Evolutionary conservation across 2,329 filamentous ascomycete genomes (phyloP).

Genomic region (Neofusicoccum ribis): DNA sequence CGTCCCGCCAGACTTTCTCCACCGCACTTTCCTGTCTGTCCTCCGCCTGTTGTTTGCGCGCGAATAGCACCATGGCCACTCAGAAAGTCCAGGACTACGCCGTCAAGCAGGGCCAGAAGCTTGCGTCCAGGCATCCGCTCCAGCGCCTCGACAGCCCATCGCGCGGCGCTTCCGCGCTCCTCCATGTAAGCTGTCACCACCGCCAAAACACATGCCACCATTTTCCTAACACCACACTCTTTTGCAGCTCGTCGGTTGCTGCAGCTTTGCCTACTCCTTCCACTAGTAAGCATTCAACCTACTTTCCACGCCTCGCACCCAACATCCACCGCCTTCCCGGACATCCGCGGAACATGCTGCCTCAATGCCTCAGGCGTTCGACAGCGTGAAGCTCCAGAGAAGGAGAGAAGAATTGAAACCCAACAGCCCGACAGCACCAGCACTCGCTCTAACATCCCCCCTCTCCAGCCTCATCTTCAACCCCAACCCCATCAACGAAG

Average conservation of each 20-base stretch:
- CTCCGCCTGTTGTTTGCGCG: not conserved
- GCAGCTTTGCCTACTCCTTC: constrained; percentile 48
- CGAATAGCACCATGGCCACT: not conserved
- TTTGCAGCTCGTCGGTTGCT: constrained; percentile 39
- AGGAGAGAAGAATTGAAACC: not conserved
- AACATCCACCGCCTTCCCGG: not conserved
- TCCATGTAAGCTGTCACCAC: constrained; percentile 51
- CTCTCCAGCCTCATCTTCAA: not conserved
- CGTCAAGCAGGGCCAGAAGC: constrained; percentile 17
- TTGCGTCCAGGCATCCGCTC: constrained; percentile 56
- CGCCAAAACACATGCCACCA: not conserved
- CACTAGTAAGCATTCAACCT: constrained; percentile 32
- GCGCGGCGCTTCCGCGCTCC: constrained; percentile 59
- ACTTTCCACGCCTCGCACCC: not conserved
- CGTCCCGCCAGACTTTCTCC: not conserved
- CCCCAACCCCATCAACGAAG: constrained; percentile 8
- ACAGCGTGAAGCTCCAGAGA: not conserved
- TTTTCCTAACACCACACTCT: not conserved
- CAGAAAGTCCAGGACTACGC: not conserved
- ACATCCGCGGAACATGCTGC: not conserved
- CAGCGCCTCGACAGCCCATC: constrained; percentile 68
- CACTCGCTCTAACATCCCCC: constrained; percentile 20
- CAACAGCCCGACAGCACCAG: not conserved
- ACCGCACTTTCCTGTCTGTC: not conserved
- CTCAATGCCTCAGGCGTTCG: not conserved